Percentiles rank a stretch among this genome's conserved stretches.
Evolutionary conservation across 2,329 filamentous ascomycete genomes (phyloP).

Genomic region (Trichoderma koningii): DNA sequence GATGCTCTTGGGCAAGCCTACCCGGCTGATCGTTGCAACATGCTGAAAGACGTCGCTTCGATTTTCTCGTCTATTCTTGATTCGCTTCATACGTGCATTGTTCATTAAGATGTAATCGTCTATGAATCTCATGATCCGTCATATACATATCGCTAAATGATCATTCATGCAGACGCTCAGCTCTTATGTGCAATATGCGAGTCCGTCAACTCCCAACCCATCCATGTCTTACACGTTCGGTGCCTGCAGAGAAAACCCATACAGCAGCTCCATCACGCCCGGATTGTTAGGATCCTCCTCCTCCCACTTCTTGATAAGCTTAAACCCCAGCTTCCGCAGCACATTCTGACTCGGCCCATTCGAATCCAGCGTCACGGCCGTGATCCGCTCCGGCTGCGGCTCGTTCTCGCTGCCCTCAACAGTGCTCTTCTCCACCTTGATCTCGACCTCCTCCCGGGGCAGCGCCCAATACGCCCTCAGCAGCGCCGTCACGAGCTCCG

Average conservation of each 20-base stretch:
- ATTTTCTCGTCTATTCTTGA: too few relatives aligned
- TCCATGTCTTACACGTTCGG: background rate
- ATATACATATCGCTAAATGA: conserved; percentile 6
- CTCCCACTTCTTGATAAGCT: conserved; percentile 46
- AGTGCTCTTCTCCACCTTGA: conserved; percentile 47
- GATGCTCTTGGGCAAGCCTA: too few relatives aligned
- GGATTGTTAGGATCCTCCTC: conserved; percentile 34
- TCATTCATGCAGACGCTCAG: conserved; percentile 8
- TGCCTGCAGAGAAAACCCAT: conserved; percentile 31
- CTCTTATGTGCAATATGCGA: background rate
- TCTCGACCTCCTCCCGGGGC: conserved; percentile 47
- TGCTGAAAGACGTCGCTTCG: too few relatives aligned
- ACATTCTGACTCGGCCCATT: conserved; percentile 60
- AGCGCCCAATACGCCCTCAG: conserved; percentile 52
- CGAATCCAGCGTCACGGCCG: conserved; percentile 49
- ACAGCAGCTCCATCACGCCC: conserved; percentile 30
- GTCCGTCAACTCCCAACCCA: background rate
- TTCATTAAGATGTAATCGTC: background rate
- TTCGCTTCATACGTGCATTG: too few relatives aligned
- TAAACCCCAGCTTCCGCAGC: conserved; percentile 58
- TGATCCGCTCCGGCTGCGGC: conserved; percentile 42
- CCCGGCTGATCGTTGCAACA: too few relatives aligned
- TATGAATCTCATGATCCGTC: background rate
- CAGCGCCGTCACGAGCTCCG: conserved; percentile 56
- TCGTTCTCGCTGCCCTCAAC: conserved; percentile 36